Evolutionary conservation across 2,329 filamentous ascomycete species (phyloP).

Genomic region (Tolypocladium ovalisporum): DNA sequence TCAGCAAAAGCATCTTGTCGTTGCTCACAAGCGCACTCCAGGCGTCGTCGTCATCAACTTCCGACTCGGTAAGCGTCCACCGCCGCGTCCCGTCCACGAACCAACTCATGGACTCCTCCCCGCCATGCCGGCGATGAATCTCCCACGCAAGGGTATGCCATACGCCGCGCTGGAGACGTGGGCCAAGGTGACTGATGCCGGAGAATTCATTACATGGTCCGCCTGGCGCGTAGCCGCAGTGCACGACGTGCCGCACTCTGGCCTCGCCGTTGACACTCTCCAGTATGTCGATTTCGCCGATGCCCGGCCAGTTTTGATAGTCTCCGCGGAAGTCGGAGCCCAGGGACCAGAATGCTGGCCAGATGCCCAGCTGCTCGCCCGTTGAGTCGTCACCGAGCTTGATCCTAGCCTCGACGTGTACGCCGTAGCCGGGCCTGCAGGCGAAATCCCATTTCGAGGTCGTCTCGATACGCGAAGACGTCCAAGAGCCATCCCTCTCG

Average conservation of each 20-base stretch:
- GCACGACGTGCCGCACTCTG: slow-evolving; percentile 24
- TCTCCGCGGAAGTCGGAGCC: slow-evolving; percentile 25
- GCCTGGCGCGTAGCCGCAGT: slow-evolving; percentile 27
- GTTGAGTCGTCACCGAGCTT: slow-evolving; percentile 19
- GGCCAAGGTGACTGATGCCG: slow-evolving; percentile 16
- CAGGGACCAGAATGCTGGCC: slow-evolving; percentile 36
- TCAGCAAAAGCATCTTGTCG: slow-evolving; percentile 24
- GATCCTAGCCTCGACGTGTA: slow-evolving; percentile 28
- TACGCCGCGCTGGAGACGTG: slow-evolving; percentile 12
- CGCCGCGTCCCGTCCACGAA: slow-evolving; percentile 18
- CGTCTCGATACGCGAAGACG: slow-evolving; percentile 33
- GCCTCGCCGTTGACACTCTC: slow-evolving; percentile 28
- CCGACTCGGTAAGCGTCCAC: slow-evolving; percentile 15
- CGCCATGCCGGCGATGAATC: slow-evolving; percentile 17
- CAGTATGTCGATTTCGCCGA: slow-evolving; percentile 34
- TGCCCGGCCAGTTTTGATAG: slow-evolving; percentile 27
- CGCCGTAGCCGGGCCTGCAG: slow-evolving; percentile 18
- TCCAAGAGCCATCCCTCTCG: slow-evolving; percentile 24
- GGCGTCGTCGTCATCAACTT: slow-evolving; percentile 13
- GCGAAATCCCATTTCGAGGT: slow-evolving; percentile 19
- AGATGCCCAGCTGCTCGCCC: slow-evolving; percentile 25
- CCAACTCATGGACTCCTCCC: slow-evolving; percentile 22
- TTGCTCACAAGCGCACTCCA: slow-evolving; percentile 20
- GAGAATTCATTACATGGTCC: slow-evolving; percentile 30
- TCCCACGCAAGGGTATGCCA: slow-evolving; percentile 22